Evolutionary conservation across 768 basidiomycete genomes (phyloP), one percentile per base, ranked within the genome.

Genomic region (Tricholoma matsutake): DNA sequence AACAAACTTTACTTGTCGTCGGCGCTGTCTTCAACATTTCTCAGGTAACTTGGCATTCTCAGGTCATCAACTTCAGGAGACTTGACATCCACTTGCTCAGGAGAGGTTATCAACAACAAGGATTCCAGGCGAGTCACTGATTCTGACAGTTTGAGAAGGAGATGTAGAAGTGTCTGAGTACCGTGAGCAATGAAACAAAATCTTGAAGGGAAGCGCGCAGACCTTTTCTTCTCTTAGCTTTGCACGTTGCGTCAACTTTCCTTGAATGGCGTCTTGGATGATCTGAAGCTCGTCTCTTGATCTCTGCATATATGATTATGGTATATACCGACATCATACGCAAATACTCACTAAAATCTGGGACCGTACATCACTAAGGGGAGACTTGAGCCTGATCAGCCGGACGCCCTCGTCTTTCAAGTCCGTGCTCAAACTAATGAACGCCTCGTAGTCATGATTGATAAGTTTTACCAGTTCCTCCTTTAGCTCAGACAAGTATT

Each of bases 361-460:
- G 32, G 70, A 68, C 64, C 84, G 85, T 20, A 98, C 71, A 20
- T 77, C 79, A 8, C 69, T 73, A 56, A 99, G 72, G 0, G 96
- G 96, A 25, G 72, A 73, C 64, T 87, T 86, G 60, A 99, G 70
- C 60, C 82, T 78, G 60, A 82, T 80, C 66, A 96, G 72, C 64
- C 93, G 80, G 39, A 80, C 78, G 2, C 91, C 90, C 74, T 98
- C 96, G 47, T 90, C 94, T 65, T 87, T 83, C 64, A 98, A 72
- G 67, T 98, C 94, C 3, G 96, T 95, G 64, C 96, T 96, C 31
- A 99, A 80, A 66, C 92, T 94, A 68, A 98, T 96, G 71, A 98
- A 99, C 13, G 95, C 95, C 72, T 95, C 95, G 69, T 98, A 99
- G 75, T 98, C 97, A 67, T 94, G 90, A 74, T 99, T 98, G 72